A percentile compares a stretch with the other conserved stretches of the same genome.
phyloP scores from a whole-genome alignment of 2,329 filamentous ascomycete species.

The Epichloe coenophiala region DNA sequence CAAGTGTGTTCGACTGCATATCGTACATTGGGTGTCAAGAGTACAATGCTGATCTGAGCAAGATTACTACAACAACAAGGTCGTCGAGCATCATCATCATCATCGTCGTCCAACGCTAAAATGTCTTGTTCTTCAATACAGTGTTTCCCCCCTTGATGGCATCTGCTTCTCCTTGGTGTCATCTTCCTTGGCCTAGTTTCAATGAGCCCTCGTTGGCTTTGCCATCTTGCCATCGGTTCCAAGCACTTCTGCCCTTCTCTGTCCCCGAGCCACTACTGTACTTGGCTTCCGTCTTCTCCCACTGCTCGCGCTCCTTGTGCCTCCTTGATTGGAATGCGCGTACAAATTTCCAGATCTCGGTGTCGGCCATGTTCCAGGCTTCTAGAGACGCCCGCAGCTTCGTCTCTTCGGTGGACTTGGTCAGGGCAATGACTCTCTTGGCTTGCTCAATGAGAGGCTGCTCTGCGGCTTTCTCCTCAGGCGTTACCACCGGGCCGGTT shows the following conservation, averaged over 20 bases:
- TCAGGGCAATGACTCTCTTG: slow-evolving; percentile 36
- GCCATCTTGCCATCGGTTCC: slow-evolving; percentile 24
- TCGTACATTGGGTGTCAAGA: no score
- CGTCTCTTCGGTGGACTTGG: slow-evolving; percentile 29
- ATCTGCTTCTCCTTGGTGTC: neutral
- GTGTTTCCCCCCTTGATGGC: neutral
- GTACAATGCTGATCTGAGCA: no score
- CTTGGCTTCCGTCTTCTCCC: slow-evolving; percentile 56
- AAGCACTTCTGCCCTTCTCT: slow-evolving; percentile 26
- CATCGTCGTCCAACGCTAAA: neutral
- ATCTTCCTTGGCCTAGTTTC: neutral
- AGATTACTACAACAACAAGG: neutral
- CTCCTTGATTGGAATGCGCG: slow-evolving; percentile 52
- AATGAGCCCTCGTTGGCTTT: slow-evolving; percentile 2
- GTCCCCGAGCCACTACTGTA: slow-evolving; percentile 49
- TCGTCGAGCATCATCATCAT: neutral
- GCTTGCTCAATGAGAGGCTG: slow-evolving; percentile 33
- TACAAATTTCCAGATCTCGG: slow-evolving; percentile 65
- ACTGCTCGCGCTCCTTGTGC: slow-evolving; percentile 48
- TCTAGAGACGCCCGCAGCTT: slow-evolving; percentile 42
- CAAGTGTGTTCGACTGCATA: no score
- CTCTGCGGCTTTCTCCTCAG: slow-evolving; percentile 42
- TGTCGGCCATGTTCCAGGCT: slow-evolving; percentile 58
- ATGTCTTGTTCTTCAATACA: neutral
- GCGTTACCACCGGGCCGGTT: slow-evolving; percentile 35